phyloP scores from a whole-genome alignment of 2,329 filamentous ascomycete genomes.

The Sporothrix brunneoviolacea region DNA sequence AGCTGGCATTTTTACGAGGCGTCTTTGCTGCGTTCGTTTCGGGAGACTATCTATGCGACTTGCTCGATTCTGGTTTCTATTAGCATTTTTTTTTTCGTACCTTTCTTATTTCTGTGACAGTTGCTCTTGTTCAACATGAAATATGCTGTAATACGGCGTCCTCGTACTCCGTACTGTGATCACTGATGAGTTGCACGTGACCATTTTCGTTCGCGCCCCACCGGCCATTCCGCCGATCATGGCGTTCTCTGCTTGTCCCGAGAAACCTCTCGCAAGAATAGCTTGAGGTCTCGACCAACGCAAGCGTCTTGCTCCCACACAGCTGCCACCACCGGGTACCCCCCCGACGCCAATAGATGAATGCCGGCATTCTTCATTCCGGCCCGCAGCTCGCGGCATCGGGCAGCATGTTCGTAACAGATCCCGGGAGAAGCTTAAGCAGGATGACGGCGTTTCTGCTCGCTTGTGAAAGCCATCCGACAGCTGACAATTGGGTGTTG shows the following conservation, averaged over 20 bases:
- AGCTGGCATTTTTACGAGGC: not conserved
- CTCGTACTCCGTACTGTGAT: no score
- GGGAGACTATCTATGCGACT: not conserved
- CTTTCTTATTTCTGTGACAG: not conserved
- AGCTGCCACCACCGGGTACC: not conserved
- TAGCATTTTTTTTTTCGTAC: not conserved
- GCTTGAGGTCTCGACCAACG: no score
- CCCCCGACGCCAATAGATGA: slow-evolving; percentile 22
- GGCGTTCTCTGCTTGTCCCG: no score
- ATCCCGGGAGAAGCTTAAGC: no score
- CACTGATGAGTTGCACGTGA: no score
- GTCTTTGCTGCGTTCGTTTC: not conserved
- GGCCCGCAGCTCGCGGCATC: slow-evolving; percentile 45
- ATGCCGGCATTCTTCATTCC: slow-evolving; percentile 38
- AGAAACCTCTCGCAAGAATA: no score
- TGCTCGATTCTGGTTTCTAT: not conserved
- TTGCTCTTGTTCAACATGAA: no score
- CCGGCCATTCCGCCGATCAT: no score
- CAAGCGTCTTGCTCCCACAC: no score
- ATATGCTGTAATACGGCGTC: no score
- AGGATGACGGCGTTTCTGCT: not conserved
- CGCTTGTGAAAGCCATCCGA: no score
- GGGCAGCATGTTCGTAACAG: slow-evolving; percentile 39
- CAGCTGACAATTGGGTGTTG: not conserved
- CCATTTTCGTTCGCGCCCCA: no score